Evolutionary conservation across 148 eudicot genomes (phyloP), one percentile per base, ranked within the genome.

Genomic region (Amaranthus palmeri): DNA sequence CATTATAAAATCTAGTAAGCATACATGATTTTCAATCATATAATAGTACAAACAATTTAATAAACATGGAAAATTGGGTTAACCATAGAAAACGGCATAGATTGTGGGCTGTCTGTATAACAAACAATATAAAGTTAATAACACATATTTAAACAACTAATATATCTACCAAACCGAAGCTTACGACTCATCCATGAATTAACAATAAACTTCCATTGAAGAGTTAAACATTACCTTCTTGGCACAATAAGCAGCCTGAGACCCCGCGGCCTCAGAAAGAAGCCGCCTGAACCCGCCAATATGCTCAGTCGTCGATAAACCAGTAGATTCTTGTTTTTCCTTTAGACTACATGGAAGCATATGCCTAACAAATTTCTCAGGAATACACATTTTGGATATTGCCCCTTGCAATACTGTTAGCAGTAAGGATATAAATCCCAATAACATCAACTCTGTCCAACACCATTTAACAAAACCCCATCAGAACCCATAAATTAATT

Each of bases 371-470:
- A 76, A 7, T 56, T 53, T 67, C 68, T 72, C 72, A 0, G 82
- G 74, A 70, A 92, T 90, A 56, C 97, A 92, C 7, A 92, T 78
- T 70, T 83, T 84, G 40, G 82, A 76, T 25, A 90, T 90, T 51
- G 80, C 53, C 47, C 76, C 74, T 86, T 92, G 96, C 18, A 86
- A 82, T 61, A 92, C 97, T 25, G 97, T 86, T 72, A 92, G 70
- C 58, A 92, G 77, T n/a, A 92, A 83, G n/a, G 97, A 92, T 67
- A 92, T 88, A 74, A 92, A 92, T 72, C 97, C 97, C 73, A 92
- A 77, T 58, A 92, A 81, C 97, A 92, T 92, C 97, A 90, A 81
- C 82, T 92, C 97, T 92, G 88, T 73, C 70, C 53, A 68, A 63
- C 61, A 55, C 58, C 78, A 54, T 57, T 67, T 40, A 42, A 66